Evolutionary conservation across 108 stramenopile genomes (phyloP).

Genomic region (Fragilariopsis cylindrus): DNA sequence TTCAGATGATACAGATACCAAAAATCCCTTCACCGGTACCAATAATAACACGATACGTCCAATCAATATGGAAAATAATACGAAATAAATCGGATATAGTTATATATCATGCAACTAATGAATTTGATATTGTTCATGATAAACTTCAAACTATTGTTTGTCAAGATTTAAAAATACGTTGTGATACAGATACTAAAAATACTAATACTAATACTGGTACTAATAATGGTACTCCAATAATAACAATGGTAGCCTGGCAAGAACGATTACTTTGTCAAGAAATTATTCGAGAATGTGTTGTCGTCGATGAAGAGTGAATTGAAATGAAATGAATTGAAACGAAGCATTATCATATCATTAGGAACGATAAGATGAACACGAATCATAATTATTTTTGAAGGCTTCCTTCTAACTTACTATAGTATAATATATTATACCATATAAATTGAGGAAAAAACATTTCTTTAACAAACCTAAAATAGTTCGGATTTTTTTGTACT

Average conservation of each 20-base stretch:
- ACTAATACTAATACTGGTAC: background rate
- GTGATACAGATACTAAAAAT: background rate
- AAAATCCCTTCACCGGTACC: conserved; percentile 1
- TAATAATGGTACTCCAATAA: background rate
- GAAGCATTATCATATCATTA: too few relatives aligned
- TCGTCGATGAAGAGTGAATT: too few relatives aligned
- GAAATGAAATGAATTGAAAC: too few relatives aligned
- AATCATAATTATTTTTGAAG: too few relatives aligned
- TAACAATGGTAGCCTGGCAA: conserved; percentile 29
- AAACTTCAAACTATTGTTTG: conserved; percentile 23
- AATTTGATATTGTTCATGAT: conserved; percentile 2
- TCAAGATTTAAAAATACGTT: conserved; percentile 1
- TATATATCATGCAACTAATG: background rate
- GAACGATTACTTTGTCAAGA: conserved; percentile 30
- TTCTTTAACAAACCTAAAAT: too few relatives aligned
- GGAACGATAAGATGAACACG: too few relatives aligned
- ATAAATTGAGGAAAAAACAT: too few relatives aligned
- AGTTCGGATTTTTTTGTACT: too few relatives aligned
- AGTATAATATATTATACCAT: too few relatives aligned
- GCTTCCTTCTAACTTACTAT: too few relatives aligned
- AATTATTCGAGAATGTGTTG: conserved; percentile 9
- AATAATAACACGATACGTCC: background rate
- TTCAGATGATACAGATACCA: too few relatives aligned
- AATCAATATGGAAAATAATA: background rate
- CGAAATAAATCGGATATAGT: background rate